Evolutionary conservation across 169 alveolate species (phyloP), one percentile per base, ranked within the genome.

Genomic region (Toxoplasma gondii): DNA sequence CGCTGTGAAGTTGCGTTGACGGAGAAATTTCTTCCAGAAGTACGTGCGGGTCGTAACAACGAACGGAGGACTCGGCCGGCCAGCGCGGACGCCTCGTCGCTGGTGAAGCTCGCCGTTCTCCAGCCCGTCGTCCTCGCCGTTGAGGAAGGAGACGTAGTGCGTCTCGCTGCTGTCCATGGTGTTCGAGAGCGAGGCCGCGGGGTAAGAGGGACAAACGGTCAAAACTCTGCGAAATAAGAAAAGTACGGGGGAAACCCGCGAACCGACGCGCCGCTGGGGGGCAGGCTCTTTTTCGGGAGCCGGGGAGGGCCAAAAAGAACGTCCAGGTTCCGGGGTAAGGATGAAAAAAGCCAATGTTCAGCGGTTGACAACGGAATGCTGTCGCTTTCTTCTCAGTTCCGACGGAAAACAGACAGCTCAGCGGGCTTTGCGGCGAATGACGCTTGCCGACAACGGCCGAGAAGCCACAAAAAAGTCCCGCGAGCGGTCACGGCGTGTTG

Each of bases 101-200:
- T 78, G 86, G n/a, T 78, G 45, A 12, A 44, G 74, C n/a, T 0
- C 36, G 45, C 94, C 90, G n/a, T 64, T 58, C 67, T 67, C 84
- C 34, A 10, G 34, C 17, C 38, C 53, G 41, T 45, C 34, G 80
- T 34, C 92, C 58, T 91, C 94, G 31, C 90, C 90, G 64, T 54
- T n/a, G 41, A 91, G 90, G 54, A 91, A 91, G n/a, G 94, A 91
- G 36, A 91, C 94, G 54, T 91, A 91, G 58, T 91, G 94, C 49
- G 94, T 78, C 64, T 91, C 94, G 9, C 82, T 81, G 36, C 53
- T 12, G 49, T n/a, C 16, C 64, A 39, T 67, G 69, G 54, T 88
- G 45, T 9, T 27, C 39, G 2, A 1, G 86, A 9, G 44, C n/a
- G 5, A 64, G n/a, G n/a, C n/a, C n/a, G n/a, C n/a, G n/a, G n/a